Evolutionary conservation across 2,329 filamentous ascomycete species (phyloP).

Genomic region (Aspergillus pseudoviridinutans): DNA sequence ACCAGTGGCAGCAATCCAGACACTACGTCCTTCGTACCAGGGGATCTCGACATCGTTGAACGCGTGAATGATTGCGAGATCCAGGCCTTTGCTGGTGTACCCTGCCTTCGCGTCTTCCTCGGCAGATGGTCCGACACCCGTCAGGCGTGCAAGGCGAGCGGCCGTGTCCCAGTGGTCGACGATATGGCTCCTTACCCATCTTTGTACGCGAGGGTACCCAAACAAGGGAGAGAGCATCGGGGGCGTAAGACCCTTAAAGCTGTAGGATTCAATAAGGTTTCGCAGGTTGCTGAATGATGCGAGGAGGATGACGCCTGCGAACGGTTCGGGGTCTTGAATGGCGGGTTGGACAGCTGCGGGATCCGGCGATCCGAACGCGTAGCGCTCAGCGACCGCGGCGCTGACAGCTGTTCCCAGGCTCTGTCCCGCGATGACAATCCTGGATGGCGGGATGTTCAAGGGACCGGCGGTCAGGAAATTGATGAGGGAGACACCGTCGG

Average conservation of each 20-base stretch:
- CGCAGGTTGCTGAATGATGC: conserved; percentile 74
- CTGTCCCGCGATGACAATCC: conserved; percentile 79
- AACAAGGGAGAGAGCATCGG: conserved; percentile 69
- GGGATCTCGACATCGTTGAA: conserved; percentile 79
- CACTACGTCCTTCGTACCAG: conserved; percentile 48
- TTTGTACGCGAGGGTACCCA: conserved; percentile 61
- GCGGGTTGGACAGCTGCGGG: conserved; percentile 40
- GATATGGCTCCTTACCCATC: conserved; percentile 59
- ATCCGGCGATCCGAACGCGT: conserved; percentile 46
- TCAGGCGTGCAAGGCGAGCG: conserved; percentile 53
- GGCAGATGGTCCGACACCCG: conserved; percentile 25
- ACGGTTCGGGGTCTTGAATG: conserved; percentile 51
- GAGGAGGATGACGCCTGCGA: conserved; percentile 75
- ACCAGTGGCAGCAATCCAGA: conserved; percentile 38
- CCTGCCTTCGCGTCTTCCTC: conserved; percentile 48
- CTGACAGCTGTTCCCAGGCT: conserved; percentile 85
- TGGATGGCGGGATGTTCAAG: conserved; percentile 62
- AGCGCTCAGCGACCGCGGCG: conserved; percentile 68
- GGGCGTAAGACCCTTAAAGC: conserved; percentile 72
- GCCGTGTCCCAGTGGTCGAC: conserved; percentile 79
- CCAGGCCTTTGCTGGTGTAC: conserved; percentile 52
- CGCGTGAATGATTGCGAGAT: conserved; percentile 73
- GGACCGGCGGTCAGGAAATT: conserved; percentile 59
- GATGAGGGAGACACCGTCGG: conserved; percentile 69
- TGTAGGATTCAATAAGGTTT: conserved; percentile 70